Evolutionary conservation across 371 early-diverging fungal genomes (phyloP).

Genomic region (Mucor irregularis): DNA sequence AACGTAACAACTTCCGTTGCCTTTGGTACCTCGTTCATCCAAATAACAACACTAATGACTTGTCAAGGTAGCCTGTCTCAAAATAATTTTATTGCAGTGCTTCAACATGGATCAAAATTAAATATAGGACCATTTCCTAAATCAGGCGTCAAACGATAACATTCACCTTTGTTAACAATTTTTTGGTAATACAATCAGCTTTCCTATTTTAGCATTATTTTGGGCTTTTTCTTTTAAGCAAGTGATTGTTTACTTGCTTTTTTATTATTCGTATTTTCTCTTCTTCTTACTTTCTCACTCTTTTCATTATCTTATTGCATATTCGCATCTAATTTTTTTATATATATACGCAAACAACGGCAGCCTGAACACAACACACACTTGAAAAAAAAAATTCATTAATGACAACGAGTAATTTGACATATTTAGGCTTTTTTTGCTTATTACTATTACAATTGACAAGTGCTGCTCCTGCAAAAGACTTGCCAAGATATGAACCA

Average conservation of each 20-base stretch:
- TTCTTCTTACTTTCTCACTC: slow-evolving; percentile 2
- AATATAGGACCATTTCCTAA: too few species aligned
- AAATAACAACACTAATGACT: too few species aligned
- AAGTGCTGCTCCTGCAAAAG: slow-evolving; percentile 9
- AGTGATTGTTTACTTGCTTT: slow-evolving; percentile 3
- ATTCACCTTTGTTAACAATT: not conserved
- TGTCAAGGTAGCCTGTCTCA: too few species aligned
- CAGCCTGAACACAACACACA: too few species aligned
- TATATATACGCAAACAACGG: too few species aligned
- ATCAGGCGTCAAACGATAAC: too few species aligned
- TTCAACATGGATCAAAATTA: too few species aligned
- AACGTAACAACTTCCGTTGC: too few species aligned
- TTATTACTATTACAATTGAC: not conserved
- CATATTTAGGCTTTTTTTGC: not conserved
- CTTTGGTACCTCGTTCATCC: too few species aligned
- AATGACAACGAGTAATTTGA: not conserved
- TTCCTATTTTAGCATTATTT: slow-evolving; percentile 8
- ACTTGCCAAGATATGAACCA: slow-evolving; percentile 19
- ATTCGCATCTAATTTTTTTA: too few species aligned
- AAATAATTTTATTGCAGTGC: too few species aligned
- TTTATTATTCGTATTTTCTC: not conserved
- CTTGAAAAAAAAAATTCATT: too few species aligned
- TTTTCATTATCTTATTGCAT: not conserved
- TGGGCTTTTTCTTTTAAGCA: not conserved
- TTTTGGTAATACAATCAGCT: not conserved